These are phyloP conservation scores for Penicillium nucicola DNA, from an alignment of 495 filamentous ascomycete genomes.

Conservation along the genomic window DNA sequence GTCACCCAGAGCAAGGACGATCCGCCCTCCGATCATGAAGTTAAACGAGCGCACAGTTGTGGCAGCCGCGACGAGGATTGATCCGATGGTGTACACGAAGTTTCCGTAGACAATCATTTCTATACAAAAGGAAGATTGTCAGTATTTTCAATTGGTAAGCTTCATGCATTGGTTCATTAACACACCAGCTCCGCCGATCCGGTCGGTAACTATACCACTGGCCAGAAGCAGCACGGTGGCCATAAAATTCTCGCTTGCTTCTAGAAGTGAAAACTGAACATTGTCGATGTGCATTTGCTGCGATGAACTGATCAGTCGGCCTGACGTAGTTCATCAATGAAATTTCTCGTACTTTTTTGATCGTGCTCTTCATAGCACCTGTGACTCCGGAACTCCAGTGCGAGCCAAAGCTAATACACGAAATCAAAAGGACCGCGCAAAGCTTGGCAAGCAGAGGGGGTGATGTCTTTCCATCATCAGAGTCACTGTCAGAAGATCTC, in stretches of 20 bases:
- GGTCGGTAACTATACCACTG: slow-evolving; percentile 42
- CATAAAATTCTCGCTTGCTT: slow-evolving; percentile 48
- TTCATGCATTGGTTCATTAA: neutral
- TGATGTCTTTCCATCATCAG: slow-evolving; percentile 16
- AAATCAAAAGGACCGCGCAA: slow-evolving; percentile 34
- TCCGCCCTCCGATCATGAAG: slow-evolving; percentile 43
- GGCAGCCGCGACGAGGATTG: slow-evolving; percentile 43
- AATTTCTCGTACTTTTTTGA: slow-evolving; percentile 35
- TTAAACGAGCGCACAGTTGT: slow-evolving; percentile 38
- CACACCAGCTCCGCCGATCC: slow-evolving; percentile 42
- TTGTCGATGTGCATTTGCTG: slow-evolving; percentile 41
- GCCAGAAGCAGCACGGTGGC: slow-evolving; percentile 39
- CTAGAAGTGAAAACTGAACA: slow-evolving; percentile 40
- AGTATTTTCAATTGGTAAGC: neutral
- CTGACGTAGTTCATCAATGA: neutral
- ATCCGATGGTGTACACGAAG: slow-evolving; percentile 42
- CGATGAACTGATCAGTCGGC: neutral
- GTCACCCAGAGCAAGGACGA: slow-evolving; percentile 41
- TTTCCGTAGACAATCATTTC: slow-evolving; percentile 47
- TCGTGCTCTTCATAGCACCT: slow-evolving; percentile 44
- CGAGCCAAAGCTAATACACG: slow-evolving; percentile 43
- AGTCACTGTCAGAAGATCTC: neutral
- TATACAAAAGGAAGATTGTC: neutral
- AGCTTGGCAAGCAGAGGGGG: slow-evolving; percentile 36
- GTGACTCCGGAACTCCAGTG: slow-evolving; percentile 42